Percentiles rank a stretch among this genome's conserved stretches.
Conservation (phyloP, 2,329 filamentous ascomycete species). For the Sclerotinia subarctica region DNA sequence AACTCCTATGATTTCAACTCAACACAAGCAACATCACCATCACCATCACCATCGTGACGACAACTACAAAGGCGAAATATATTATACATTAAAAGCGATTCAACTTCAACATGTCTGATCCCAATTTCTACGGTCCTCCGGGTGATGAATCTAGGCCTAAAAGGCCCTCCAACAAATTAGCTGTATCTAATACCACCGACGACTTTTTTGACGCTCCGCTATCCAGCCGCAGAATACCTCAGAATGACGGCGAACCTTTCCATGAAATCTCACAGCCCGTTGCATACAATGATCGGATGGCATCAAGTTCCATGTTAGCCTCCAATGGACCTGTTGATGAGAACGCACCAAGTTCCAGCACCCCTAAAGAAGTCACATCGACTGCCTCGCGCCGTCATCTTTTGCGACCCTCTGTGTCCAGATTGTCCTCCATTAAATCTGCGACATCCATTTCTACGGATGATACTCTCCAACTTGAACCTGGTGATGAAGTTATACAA, state of each 20-base stretch:
- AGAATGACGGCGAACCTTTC: not conserved
- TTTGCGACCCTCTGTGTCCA: no score
- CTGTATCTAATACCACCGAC: not conserved
- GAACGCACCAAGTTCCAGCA: not conserved
- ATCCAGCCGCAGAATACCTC: not conserved
- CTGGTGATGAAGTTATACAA: not conserved
- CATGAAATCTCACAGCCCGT: not conserved
- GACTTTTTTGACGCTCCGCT: no score
- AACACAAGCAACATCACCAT: not conserved
- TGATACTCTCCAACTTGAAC: not conserved
- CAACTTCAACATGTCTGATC: not conserved
- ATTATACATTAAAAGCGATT: not conserved
- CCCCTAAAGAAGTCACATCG: no score
- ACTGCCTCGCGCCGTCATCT: no score
- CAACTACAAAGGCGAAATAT: not conserved
- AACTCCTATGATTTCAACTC: not conserved
- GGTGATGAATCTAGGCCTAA: no score
- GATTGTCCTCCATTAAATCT: no score
- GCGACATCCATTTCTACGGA: no score
- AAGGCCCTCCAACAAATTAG: not conserved
- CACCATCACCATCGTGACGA: not conserved
- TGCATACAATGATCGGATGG: not conserved
- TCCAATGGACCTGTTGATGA: not conserved
- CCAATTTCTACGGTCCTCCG: not conserved
- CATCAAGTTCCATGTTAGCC: not conserved